Evolutionary conservation across 2,329 filamentous ascomycete genomes (phyloP), one percentile per base, ranked within the genome.

Genomic region (Claviceps digitariae): DNA sequence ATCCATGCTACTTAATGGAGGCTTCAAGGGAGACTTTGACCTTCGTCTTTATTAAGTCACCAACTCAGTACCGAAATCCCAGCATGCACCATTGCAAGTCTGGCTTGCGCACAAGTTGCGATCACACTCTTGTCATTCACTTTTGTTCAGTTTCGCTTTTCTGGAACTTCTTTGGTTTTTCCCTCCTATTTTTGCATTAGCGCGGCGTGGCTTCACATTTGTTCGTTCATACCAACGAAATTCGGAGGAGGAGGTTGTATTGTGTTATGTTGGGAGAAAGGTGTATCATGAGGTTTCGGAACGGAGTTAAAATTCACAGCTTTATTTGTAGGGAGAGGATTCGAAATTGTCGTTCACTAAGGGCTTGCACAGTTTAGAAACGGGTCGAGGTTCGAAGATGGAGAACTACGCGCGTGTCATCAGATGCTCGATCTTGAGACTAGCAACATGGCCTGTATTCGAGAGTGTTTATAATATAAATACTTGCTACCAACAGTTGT

Each of bases 1-100:
- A 0, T 78, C 77, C 1, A 75, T 84, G 53, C 66, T 90, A 10
- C 62, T 89, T 38, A 84, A 86, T 52, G 75, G 77, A n/a, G 83
- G 83, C 0, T 86, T 86, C 60, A 73, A 63, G 2, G 80, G 75
- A 4, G 79, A 83, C 1, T 84, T 84, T 55, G 71, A 73, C 55
- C 63, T 82, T 60, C 62, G 48, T 62, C 63, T 56, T 45, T 77
- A 60, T 61, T 66, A 60, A 62, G 17, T 34, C 10, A 15, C 13
- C 25, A 3, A 13, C n/a, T 10, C 7, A 3, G 20, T 27, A 15
- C 12, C 21, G 20, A 46, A 17, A 8, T 12, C 2, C 6, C 21
- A 29, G 9, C 9, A 36, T 20, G 17, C 41, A 17, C 25, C 17
- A 23, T 15, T 6, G 21, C 20, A 36, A 20, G 41, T 4, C 21